Base-by-base conservation (phyloP, 192 early-diverging fungal genomes). In the Pilaira anomala region DNA sequence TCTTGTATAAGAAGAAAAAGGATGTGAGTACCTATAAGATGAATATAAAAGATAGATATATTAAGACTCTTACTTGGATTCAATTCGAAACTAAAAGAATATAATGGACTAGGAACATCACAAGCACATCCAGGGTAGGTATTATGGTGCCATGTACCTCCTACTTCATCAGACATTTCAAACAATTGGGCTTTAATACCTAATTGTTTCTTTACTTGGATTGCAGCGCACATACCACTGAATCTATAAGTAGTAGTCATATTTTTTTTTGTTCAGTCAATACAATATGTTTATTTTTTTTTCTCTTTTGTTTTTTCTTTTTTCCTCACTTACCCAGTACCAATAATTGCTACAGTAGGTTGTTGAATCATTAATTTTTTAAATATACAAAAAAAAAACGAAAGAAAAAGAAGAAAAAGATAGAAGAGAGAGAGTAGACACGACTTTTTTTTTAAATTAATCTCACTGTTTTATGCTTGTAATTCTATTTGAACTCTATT, bases 61-160 rank as follows among this genome's bases (percentile, higher is more conserved):
- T 21, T 53, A 48, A 2, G 7, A 39, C 42, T 0, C 63, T 22
- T 62, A 72, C 70, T 48, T 66, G 70, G 75, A 30, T 79, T 79
- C 39, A 66, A 55, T 19, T 69, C 74, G 44, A 79, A 79, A 22
- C 67, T 68, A 21, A 69, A 67, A 7, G 71, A 69, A 48, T 79
- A 79, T 28, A 76, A 63, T 62, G 74, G 74, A 14, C 65, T 58
- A 24, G 60, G 60, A 19, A 79, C 63, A 69, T 79, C 78, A 26
- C 78, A 79, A 11, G 74, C 78, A 36, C 67, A 72, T 0, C 77
- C 77, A 9, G 73, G 73, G 40, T 77, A 79, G 1, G 68, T 75
- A 64, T 72, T 76, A 26, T 72, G 54, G 29, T 65, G 69, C 83
- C 83, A 84, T 21, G 80, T 82, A 26, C 80, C 83, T 1, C 83